Base-by-base conservation (phyloP, 768 basidiomycete genomes). In the Pilatotrama ljubarskyi region DNA sequence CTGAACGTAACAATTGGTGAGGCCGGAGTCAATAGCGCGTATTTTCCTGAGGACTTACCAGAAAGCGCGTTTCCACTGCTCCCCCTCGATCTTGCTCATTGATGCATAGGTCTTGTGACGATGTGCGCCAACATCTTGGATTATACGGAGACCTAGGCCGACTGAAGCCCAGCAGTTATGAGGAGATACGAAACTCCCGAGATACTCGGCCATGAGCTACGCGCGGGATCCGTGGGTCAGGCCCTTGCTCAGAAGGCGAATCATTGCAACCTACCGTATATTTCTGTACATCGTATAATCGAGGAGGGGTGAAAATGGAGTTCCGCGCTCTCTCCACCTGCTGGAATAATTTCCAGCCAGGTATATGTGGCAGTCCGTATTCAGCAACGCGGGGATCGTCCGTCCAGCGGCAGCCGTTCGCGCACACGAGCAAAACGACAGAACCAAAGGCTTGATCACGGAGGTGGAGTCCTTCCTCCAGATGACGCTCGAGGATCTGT, bases 41-140 rank as follows among this genome's bases (percentile, higher is more conserved):
- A 4, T 32, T 4, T 32, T n/a, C n/a, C n/a, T 10, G 29, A 10
- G 10, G 29, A 25, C 49, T 35, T 78, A 82, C 89, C 88, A 91
- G 68, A 92, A 91, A 0, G 85, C 85, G 25, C 92, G 83, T 69
- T 89, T 91, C 83, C 87, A 91, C 15, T 89, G 76, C 63, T 93
- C 90, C 37, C 84, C 81, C 42, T 89, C 85, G 52, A 80, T 63
- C 66, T 74, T 79, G 7, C 80, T 76, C 61, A 69, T 72, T 6
- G 69, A 66, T 3, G 75, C 74, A 57, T 89, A 88, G 0, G 81
- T 77, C 64, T 79, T 84, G 68, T 78, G 85, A 48, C 86, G 79
- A 66, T 94, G 92, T 6, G 86, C 86, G 24, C 92, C 92, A 3
- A 90, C 78, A 64, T 93, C 91, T 71, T 88, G 59, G n/a, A 69